phyloP scores from a whole-genome alignment of 1,139 yeast genomes.

The Yamadazyma triangularis region DNA sequence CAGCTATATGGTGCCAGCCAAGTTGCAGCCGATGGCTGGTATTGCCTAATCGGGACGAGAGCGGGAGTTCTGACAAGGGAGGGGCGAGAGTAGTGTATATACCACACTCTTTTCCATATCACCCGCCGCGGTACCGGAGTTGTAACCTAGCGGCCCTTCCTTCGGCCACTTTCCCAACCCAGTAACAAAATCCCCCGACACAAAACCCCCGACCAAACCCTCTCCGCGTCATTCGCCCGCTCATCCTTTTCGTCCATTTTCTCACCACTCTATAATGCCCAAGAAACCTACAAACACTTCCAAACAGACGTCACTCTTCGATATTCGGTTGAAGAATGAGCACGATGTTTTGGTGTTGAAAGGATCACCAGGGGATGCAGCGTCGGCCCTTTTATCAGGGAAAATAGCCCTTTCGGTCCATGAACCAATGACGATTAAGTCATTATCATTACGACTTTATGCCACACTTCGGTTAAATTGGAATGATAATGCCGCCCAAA shows the following conservation, averaged over 20 bases:
- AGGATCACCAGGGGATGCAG: constrained; percentile 74
- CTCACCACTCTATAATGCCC: constrained; percentile 7
- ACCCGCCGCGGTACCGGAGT: background rate
- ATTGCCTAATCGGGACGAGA: no score
- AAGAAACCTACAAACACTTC: constrained; percentile 11
- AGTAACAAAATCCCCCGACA: background rate
- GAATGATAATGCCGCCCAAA: constrained; percentile 41
- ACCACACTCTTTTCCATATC: no score
- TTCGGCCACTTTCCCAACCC: background rate
- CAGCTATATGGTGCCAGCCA: no score
- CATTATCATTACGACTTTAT: constrained; percentile 56
- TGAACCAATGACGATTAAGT: constrained; percentile 71
- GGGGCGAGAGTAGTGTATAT: no score
- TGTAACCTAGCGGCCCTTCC: background rate
- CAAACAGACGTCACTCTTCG: constrained; percentile 47
- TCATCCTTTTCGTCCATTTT: background rate
- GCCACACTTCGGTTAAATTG: constrained; percentile 61
- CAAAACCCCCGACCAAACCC: background rate
- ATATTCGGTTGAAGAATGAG: constrained; percentile 63
- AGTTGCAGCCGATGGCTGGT: no score
- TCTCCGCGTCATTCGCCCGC: background rate
- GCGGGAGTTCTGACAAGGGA: no score
- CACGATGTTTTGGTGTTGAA: constrained; percentile 79
- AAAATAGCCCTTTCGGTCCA: constrained; percentile 69
- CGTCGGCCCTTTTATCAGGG: constrained; percentile 73